These are phyloP conservation scores for Cutaneotrichosporon sp. DNA, from an alignment of 1,284 basidiomycete species.

Conservation along the genomic window DNA sequence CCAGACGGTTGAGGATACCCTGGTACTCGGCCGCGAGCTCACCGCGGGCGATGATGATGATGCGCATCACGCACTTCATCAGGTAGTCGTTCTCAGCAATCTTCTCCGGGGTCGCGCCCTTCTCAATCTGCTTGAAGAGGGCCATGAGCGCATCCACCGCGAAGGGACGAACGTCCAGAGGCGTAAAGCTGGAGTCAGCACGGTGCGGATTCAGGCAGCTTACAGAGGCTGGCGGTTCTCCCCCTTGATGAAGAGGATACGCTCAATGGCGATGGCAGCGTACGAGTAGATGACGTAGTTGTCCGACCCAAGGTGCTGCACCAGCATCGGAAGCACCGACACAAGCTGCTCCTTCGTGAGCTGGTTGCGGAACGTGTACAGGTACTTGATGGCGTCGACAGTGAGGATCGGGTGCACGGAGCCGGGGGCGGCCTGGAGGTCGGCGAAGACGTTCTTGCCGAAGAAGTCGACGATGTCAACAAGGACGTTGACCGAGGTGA, in stretches of 20 bases:
- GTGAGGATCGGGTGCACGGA: constrained; percentile 85
- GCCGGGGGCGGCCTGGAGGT: constrained; percentile 72
- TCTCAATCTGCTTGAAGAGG: constrained; percentile 78
- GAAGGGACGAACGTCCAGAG: constrained; percentile 81
- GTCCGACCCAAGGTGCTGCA: constrained; percentile 76
- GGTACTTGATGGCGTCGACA: constrained; percentile 92
- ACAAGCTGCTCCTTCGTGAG: constrained; percentile 93
- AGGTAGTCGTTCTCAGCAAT: constrained; percentile 97
- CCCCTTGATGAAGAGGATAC: constrained; percentile 83
- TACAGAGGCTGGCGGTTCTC: constrained; percentile 65
- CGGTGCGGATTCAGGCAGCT: constrained; percentile 39
- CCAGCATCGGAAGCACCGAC: constrained; percentile 83
- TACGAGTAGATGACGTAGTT: constrained; percentile 76
- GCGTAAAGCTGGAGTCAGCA: constrained; percentile 65
- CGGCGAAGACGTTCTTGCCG: constrained; percentile 84
- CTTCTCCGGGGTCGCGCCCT: constrained; percentile 83
- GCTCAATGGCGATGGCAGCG: constrained; percentile 71
- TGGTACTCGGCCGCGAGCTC: constrained; percentile 70
- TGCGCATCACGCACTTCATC: constrained; percentile 96
- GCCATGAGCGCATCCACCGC: constrained; percentile 75
- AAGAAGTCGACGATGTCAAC: constrained; percentile 97
- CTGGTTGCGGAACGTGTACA: constrained; percentile 95
- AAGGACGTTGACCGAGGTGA: constrained; percentile 87
- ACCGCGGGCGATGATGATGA: constrained; percentile 85
- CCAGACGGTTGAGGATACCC: constrained; percentile 71